Evolutionary conservation across 2,329 filamentous ascomycete genomes (phyloP).

Genomic region (Thermoascus crustaceus): DNA sequence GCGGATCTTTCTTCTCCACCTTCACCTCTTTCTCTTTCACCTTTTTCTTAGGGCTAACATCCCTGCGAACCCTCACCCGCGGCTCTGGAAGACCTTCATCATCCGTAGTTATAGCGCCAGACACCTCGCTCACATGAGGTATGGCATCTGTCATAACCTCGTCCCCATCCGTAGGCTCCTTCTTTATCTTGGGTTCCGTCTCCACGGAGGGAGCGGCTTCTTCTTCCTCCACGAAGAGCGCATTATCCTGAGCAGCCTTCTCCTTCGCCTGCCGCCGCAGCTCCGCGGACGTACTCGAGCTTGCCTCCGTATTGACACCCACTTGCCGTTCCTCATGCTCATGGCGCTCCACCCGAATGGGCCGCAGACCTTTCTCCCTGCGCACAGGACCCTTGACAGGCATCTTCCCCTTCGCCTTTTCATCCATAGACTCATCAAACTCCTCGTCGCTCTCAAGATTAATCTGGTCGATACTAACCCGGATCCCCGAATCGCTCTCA

Average conservation of each 20-base stretch:
- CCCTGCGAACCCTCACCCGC: slow-evolving; percentile 27
- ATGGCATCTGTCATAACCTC: slow-evolving; percentile 28
- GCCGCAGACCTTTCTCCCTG: slow-evolving; percentile 32
- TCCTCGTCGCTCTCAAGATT: slow-evolving; percentile 49
- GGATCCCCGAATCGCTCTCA: slow-evolving; percentile 38
- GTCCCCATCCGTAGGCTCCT: slow-evolving; percentile 46
- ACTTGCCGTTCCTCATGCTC: slow-evolving; percentile 48
- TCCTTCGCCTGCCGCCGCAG: slow-evolving; percentile 28
- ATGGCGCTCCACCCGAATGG: slow-evolving; percentile 49
- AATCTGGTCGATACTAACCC: slow-evolving; percentile 51
- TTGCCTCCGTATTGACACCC: slow-evolving; percentile 48
- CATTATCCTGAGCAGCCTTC: slow-evolving; percentile 23
- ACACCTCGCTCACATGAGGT: slow-evolving; percentile 12
- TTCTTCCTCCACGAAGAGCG: slow-evolving; percentile 27
- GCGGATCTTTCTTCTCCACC: slow-evolving; percentile 18
- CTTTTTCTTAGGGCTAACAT: slow-evolving; percentile 17
- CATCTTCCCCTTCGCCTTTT: slow-evolving; percentile 27
- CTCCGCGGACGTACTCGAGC: slow-evolving; percentile 37
- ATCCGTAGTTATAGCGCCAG: slow-evolving; percentile 13
- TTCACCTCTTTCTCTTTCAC: slow-evolving; percentile 13
- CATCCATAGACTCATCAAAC: slow-evolving; percentile 20
- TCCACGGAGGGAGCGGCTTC: slow-evolving; percentile 26
- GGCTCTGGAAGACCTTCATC: slow-evolving; percentile 27
- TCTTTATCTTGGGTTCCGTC: slow-evolving; percentile 40
- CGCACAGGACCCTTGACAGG: slow-evolving; percentile 17